A percentile compares a stretch with the other conserved stretches of the same genome.
phyloP scores from a whole-genome alignment of 192 early-diverging fungal genomes.

The Backusella tuberculispora region DNA sequence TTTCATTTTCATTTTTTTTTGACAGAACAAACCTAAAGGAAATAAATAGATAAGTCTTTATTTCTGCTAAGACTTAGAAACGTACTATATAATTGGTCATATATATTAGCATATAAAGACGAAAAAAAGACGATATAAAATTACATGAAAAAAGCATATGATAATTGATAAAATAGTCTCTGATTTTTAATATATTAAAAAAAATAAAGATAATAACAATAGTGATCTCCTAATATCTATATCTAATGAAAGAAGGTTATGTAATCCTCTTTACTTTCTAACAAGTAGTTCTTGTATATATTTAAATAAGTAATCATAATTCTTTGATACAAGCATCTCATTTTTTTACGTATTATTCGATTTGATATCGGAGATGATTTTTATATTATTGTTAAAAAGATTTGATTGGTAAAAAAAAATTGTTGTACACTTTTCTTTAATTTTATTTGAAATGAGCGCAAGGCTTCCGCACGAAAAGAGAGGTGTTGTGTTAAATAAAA shows the following conservation, averaged over 20 bases:
- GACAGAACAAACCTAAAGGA: not conserved
- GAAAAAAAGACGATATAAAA: not conserved
- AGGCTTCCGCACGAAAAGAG: not conserved
- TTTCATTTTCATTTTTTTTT: not conserved
- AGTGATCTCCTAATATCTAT: no score
- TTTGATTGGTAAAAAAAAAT: not conserved
- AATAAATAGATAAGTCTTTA: not conserved
- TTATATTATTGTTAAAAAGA: not conserved
- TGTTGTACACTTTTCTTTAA: not conserved
- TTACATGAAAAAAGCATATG: no score
- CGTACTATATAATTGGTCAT: not conserved
- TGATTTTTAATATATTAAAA: no score
- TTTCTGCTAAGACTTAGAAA: no score
- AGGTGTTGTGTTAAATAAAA: not conserved
- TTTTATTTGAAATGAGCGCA: not conserved
- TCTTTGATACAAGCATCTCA: no score
- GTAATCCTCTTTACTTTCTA: no score
- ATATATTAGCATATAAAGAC: not conserved
- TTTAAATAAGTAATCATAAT: no score
- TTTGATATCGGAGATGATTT: slow-evolving; percentile 2
- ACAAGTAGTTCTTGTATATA: no score
- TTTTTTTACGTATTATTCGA: not conserved
- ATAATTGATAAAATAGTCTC: no score
- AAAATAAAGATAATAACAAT: no score
- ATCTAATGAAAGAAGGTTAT: no score